Conservation (phyloP, 495 filamentous ascomycete genomes). For the Penicillium lividum region DNA sequence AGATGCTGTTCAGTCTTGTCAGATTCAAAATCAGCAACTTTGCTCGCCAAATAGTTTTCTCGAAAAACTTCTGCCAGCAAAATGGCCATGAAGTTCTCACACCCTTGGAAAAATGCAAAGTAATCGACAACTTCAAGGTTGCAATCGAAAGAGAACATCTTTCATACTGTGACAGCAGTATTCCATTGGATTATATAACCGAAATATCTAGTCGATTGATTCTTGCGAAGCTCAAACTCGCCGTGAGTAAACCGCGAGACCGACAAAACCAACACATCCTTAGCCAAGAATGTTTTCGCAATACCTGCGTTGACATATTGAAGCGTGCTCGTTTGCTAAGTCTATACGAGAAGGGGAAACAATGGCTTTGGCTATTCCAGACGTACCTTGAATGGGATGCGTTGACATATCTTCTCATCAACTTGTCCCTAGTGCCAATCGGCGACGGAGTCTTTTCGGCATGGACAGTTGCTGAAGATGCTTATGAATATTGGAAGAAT, state of each 20-base stretch:
- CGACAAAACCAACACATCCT: constrained; percentile 11
- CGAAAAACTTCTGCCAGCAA: constrained; percentile 22
- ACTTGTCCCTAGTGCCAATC: constrained; percentile 53
- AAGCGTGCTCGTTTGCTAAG: constrained; percentile 37
- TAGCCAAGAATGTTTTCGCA: constrained; percentile 32
- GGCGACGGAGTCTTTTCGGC: neutral
- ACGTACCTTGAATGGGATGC: constrained; percentile 80
- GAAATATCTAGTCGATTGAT: constrained; percentile 64
- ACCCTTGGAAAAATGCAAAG: constrained; percentile 44
- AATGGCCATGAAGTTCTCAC: constrained; percentile 20
- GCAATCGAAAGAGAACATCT: constrained; percentile 67
- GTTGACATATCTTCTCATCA: constrained; percentile 64
- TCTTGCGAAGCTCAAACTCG: constrained; percentile 63
- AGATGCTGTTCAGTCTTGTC: constrained; percentile 73
- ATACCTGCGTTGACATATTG: constrained; percentile 52
- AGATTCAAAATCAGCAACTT: constrained; percentile 53
- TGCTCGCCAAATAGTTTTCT: constrained; percentile 34
- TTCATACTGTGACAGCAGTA: constrained; percentile 51
- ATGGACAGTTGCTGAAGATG: constrained; percentile 18
- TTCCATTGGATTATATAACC: constrained; percentile 67
- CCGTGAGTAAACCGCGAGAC: constrained; percentile 50
- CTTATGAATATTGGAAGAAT: constrained; percentile 21
- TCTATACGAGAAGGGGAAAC: constrained; percentile 16
- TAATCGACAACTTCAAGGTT: constrained; percentile 8
- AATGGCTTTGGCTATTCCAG: constrained; percentile 62